Evolutionary conservation across 139 green algal genomes (phyloP).

Genomic region (Tetraselmis chui): DNA sequence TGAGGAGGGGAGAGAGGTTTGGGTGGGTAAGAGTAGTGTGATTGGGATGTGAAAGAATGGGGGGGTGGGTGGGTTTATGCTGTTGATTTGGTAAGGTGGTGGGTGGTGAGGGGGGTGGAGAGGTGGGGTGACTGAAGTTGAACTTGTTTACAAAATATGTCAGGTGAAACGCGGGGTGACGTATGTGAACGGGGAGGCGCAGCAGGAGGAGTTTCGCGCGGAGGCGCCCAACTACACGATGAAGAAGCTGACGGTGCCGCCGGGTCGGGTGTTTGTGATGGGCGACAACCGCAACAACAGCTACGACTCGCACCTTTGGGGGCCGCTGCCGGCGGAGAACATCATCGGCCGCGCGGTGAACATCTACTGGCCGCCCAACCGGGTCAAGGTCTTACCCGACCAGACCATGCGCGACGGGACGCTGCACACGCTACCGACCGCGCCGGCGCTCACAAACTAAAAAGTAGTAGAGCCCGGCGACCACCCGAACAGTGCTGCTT

Average conservation of each 20-base stretch:
- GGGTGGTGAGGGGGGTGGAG: too few species aligned
- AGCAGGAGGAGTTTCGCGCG: slow-evolving; percentile 77
- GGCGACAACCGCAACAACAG: slow-evolving; percentile 99
- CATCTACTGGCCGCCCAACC: slow-evolving; percentile 88
- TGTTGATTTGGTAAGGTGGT: too few species aligned
- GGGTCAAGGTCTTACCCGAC: slow-evolving; percentile 57
- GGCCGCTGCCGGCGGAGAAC: slow-evolving; percentile 81
- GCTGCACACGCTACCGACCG: neutral
- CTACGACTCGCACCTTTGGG: slow-evolving; percentile 97
- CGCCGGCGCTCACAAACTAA: neutral
- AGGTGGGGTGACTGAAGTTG: too few species aligned
- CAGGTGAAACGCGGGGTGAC: slow-evolving; percentile 75
- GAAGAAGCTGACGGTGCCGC: slow-evolving; percentile 54
- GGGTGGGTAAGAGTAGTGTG: too few species aligned
- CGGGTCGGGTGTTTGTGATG: slow-evolving; percentile 89
- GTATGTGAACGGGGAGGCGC: slow-evolving; percentile 73
- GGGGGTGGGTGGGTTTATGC: too few species aligned
- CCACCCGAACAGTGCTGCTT: too few species aligned
- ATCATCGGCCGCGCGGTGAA: slow-evolving; percentile 77
- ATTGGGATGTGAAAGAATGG: too few species aligned
- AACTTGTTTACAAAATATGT: too few species aligned
- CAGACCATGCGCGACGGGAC: slow-evolving; percentile 15
- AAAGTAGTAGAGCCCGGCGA: neutral
- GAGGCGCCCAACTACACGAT: slow-evolving; percentile 73
- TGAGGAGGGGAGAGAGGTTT: too few species aligned